Evolutionary conservation across 2,329 filamentous ascomycete species (phyloP).

Genomic region (Diaporthe humulicola): DNA sequence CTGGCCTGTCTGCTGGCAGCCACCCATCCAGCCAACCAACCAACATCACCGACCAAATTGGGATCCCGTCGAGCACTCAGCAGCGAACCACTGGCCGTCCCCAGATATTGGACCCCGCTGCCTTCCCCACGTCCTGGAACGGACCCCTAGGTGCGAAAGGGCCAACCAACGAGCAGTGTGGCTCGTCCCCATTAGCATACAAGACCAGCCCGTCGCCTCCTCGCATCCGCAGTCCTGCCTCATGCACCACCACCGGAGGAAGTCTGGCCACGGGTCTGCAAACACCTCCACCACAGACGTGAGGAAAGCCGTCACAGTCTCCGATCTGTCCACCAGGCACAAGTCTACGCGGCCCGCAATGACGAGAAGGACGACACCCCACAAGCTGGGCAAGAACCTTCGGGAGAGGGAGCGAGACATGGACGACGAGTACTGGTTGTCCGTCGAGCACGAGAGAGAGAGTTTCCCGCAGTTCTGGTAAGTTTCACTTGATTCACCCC

Average conservation of each 20-base stretch:
- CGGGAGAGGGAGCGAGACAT: slow-evolving; percentile 65
- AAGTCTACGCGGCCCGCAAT: slow-evolving; percentile 59
- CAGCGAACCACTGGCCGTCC: slow-evolving; percentile 23
- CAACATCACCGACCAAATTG: slow-evolving; percentile 13
- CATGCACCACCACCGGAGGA: slow-evolving; percentile 71
- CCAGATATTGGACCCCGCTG: slow-evolving; percentile 37
- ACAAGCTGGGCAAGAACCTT: slow-evolving; percentile 65
- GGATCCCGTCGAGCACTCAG: slow-evolving; percentile 20
- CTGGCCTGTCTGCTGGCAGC: slow-evolving; percentile 33
- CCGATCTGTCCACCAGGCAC: slow-evolving; percentile 59
- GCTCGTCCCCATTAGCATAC: slow-evolving; percentile 25
- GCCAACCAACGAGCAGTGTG: slow-evolving; percentile 38
- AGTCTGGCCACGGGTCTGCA: slow-evolving; percentile 66
- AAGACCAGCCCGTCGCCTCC: slow-evolving; percentile 28
- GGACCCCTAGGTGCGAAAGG: slow-evolving; percentile 23
- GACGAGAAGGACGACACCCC: slow-evolving; percentile 58
- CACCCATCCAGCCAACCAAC: slow-evolving; percentile 19
- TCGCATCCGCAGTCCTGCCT: slow-evolving; percentile 35
- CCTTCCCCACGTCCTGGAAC: slow-evolving; percentile 35
- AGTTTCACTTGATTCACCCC: slow-evolving; percentile 47
- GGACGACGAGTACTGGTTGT: slow-evolving; percentile 60
- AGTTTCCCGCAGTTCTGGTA: slow-evolving; percentile 77
- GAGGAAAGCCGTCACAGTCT: slow-evolving; percentile 61
- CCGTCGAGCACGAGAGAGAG: slow-evolving; percentile 68
- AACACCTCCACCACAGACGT: slow-evolving; percentile 69